phyloP scores from a whole-genome alignment of 73 alveolate species.

The Paramecium sexaurelia region DNA sequence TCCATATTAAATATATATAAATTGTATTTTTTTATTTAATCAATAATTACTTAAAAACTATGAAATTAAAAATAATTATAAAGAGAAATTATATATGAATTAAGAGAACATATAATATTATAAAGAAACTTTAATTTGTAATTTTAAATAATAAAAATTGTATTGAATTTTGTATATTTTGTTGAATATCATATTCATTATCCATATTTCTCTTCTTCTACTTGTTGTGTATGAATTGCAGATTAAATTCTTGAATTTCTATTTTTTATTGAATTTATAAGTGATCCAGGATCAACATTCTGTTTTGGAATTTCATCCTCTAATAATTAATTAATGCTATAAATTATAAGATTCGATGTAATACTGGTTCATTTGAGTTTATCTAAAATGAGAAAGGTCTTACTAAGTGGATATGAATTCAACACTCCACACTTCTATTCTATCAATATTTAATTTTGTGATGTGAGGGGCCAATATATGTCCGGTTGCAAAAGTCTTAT shows the following conservation, averaged over 20 bases:
- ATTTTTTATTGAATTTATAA: neutral
- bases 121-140: no score
- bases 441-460: neutral
- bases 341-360: neutral
- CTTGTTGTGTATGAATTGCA: neutral
- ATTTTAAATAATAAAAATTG: neutral
- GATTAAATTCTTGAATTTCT: neutral
- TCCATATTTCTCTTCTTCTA: neutral
- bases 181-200: neutral
- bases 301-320: neutral
- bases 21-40: no score
- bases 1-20: no score
- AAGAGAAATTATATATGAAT: no score
- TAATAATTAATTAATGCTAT: neutral
- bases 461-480: constrained; percentile 33
- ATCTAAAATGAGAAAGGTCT: constrained; percentile 35
- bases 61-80: no score
- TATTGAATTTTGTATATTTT: neutral
- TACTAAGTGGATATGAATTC: neutral
- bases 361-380: constrained; percentile 28
- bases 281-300: neutral
- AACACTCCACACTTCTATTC: constrained; percentile 29
- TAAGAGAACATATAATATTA: no score
- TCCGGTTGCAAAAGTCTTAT: constrained; percentile 6
- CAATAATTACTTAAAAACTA: no score